Conservation (phyloP, 192 early-diverging fungal species). For the Coemansia sp. region DNA sequence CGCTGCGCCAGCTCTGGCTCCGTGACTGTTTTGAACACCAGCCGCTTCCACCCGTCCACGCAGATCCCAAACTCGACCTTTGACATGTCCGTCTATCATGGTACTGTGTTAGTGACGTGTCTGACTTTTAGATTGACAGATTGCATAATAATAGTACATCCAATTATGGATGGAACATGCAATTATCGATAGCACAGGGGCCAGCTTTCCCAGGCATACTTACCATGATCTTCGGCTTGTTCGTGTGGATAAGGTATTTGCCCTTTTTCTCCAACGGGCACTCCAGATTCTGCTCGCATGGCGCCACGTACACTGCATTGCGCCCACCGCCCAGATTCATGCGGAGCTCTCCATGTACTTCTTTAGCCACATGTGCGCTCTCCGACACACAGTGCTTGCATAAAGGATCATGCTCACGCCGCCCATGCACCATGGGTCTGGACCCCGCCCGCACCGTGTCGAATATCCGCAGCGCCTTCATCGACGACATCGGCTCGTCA, state of each 20-base stretch:
- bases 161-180: constrained; percentile 13
- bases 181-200: background rate
- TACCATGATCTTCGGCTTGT: constrained; percentile 54
- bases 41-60: constrained; percentile 57
- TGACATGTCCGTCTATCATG: constrained; percentile 56
- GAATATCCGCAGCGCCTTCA: constrained; percentile 40
- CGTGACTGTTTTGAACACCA: constrained; percentile 67
- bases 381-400: constrained; percentile 48
- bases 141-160: constrained; percentile 7
- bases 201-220: constrained; percentile 13
- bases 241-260: constrained; percentile 51
- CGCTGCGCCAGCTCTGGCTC: constrained; percentile 55
- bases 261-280: constrained; percentile 53
- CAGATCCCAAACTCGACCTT: constrained; percentile 67
- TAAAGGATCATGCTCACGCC: constrained; percentile 24
- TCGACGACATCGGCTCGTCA: constrained; percentile 47
- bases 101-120: constrained; percentile 8
- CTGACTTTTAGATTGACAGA: background rate
- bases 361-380: constrained; percentile 26
- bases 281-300: constrained; percentile 46
- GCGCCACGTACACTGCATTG: constrained; percentile 53
- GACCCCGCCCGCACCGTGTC: constrained; percentile 23
- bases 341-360: constrained; percentile 34
- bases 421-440: constrained; percentile 4
- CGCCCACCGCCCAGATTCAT: constrained; percentile 51